A percentile compares a stretch with the other conserved stretches of the same genome.
phyloP scores from a whole-genome alignment of 2,329 filamentous ascomycete species.

The Alternaria gaisen region DNA sequence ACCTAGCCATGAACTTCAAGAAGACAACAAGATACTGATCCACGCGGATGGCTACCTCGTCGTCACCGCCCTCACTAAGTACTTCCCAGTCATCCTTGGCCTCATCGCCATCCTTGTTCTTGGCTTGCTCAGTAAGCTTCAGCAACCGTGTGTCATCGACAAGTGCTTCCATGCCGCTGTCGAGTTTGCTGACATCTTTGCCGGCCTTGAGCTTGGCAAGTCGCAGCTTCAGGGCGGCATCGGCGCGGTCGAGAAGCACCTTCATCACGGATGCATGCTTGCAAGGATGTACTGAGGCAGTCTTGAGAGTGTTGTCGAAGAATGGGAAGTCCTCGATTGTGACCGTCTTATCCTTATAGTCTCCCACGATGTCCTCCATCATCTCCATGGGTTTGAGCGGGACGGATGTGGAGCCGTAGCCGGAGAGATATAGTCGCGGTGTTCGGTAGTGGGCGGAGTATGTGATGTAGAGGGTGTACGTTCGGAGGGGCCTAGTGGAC shows the following conservation, averaged over 20 bases:
- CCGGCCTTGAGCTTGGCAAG: conserved; percentile 78
- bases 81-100: conserved; percentile 69
- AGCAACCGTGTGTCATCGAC: conserved; percentile 78
- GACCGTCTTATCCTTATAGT: conserved; percentile 98
- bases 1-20: conserved; percentile 74
- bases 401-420: conserved; percentile 81
- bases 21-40: conserved; percentile 90
- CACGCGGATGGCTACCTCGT: conserved; percentile 83
- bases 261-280: conserved; percentile 99
- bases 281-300: conserved; percentile 96
- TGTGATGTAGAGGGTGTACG: conserved; percentile 98
- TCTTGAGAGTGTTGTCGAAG: conserved; percentile 90
- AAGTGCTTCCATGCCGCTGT: conserved; percentile 80
- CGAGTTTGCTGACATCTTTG: conserved; percentile 62
- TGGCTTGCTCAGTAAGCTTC: conserved; percentile 62
- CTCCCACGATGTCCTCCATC: conserved; percentile 97
- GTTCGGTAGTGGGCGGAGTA: conserved; percentile 98
- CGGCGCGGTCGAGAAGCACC: conserved; percentile 90
- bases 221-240: conserved; percentile 88
- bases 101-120: conserved; percentile 53
- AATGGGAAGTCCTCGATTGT: conserved; percentile 98
- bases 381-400: conserved; percentile 84
- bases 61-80: conserved; percentile 66
- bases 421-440: conserved; percentile 91
- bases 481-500: conserved; percentile 74